phyloP scores from a whole-genome alignment of 345 rosid genomes.

The Litchi chinensis region DNA sequence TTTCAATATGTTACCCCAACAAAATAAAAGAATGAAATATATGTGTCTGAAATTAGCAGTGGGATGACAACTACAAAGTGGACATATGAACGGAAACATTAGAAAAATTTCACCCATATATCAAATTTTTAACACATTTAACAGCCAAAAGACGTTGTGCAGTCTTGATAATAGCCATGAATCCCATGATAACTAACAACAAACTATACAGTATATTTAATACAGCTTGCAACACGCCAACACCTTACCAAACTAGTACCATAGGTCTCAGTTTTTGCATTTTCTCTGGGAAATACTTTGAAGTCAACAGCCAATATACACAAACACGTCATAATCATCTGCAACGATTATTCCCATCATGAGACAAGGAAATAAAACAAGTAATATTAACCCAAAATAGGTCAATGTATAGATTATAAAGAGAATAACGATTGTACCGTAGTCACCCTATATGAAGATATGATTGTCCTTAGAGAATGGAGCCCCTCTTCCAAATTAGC shows the following conservation, averaged over 20 bases:
- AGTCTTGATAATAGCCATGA: slow-evolving; percentile 6
- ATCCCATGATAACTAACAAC: background rate
- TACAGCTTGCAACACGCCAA: slow-evolving; percentile 27
- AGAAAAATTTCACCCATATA: background rate
- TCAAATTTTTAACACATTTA: background rate
- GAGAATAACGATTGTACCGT: slow-evolving; percentile 43
- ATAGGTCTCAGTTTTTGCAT: slow-evolving; percentile 85
- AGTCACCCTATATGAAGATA: slow-evolving; percentile 69
- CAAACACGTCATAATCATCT: slow-evolving; percentile 83
- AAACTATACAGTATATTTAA: slow-evolving; percentile 9
- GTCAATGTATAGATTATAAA: slow-evolving; percentile 3
- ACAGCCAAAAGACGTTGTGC: background rate
- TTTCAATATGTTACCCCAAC: too few relatives aligned
- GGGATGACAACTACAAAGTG: background rate
- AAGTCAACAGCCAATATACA: slow-evolving; percentile 95
- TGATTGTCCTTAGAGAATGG: slow-evolving; percentile 46
- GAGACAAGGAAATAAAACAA: slow-evolving; percentile 16
- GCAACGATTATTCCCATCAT: slow-evolving; percentile 30
- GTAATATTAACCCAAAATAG: background rate
- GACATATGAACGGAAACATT: background rate
- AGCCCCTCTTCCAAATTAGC: slow-evolving; percentile 38
- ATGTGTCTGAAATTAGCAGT: background rate
- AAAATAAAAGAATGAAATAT: background rate
- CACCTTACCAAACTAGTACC: slow-evolving; percentile 79
- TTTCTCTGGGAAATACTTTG: slow-evolving; percentile 79